A percentile compares a stretch with the other conserved stretches of the same genome.
phyloP scores from a whole-genome alignment of 768 basidiomycete genomes.

The Hortiboletus campestris region DNA sequence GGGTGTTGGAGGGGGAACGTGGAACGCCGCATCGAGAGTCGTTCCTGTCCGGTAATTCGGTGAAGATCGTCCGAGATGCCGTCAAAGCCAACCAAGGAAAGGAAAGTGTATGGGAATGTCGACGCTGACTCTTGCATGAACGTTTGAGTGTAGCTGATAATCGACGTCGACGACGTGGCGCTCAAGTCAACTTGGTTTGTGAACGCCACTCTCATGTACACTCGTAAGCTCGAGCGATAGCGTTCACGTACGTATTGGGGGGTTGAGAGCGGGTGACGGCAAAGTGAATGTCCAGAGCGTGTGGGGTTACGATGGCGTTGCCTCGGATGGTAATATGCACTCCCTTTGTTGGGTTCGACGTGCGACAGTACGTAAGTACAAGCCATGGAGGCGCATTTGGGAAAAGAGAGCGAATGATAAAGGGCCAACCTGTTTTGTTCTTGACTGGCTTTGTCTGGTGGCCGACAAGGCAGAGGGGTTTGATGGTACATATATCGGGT shows the following conservation, averaged over 20 bases:
- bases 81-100: not conserved
- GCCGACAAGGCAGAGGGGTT: not conserved
- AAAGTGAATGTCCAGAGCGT: not conserved
- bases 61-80: conserved; percentile 8
- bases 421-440: not conserved
- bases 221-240: not conserved
- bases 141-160: too few relatives aligned
- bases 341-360: not conserved
- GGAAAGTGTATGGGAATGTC: not conserved
- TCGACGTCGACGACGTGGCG: not conserved
- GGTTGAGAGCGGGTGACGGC: not conserved
- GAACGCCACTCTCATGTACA: not conserved
- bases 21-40: not conserved
- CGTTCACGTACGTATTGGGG: not conserved
- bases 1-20: not conserved
- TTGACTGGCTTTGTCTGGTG: not conserved
- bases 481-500: not conserved
- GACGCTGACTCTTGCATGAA: not conserved
- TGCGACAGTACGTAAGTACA: conserved; percentile 5
- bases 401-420: not conserved
- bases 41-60: not conserved
- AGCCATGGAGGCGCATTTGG: not conserved
- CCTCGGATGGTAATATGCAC: not conserved
- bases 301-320: not conserved
- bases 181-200: not conserved